These are phyloP conservation scores for Hypholoma fasciculare DNA, from an alignment of 768 basidiomycete species.

Conservation along the genomic window DNA sequence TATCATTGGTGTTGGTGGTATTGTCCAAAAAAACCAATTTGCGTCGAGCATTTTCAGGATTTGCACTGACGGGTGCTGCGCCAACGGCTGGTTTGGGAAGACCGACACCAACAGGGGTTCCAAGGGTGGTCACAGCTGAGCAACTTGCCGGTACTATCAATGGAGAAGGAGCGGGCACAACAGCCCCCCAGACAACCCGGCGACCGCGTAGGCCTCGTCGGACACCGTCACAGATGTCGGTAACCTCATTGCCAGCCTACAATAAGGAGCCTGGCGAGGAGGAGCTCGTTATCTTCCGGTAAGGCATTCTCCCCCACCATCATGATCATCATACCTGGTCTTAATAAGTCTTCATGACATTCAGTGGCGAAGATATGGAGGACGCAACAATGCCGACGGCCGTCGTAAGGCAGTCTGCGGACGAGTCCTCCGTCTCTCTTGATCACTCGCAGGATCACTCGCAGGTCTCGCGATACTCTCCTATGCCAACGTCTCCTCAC, in stretches of 20 bases:
- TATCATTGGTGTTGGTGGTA: slow-evolving; percentile 8
- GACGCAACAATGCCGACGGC: slow-evolving; percentile 48
- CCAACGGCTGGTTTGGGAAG: slow-evolving; percentile 3
- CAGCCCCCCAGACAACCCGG: slow-evolving; percentile 26
- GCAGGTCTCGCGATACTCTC: slow-evolving; percentile 32
- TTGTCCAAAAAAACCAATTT: slow-evolving; percentile 18
- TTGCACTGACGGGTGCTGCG: slow-evolving; percentile 9
- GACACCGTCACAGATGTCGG: slow-evolving; percentile 81
- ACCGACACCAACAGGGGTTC: slow-evolving; percentile 1
- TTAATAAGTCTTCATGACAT: background rate
- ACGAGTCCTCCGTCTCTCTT: slow-evolving; percentile 28
- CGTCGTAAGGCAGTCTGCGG: slow-evolving; percentile 32
- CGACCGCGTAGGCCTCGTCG: slow-evolving; percentile 45
- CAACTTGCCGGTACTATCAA: slow-evolving; percentile 53
- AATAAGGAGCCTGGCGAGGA: slow-evolving; percentile 84
- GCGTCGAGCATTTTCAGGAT: slow-evolving; percentile 2
- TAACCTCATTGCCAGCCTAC: slow-evolving; percentile 74
- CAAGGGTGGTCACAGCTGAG: slow-evolving; percentile 49
- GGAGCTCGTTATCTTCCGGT: slow-evolving; percentile 72
- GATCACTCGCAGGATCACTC: slow-evolving; percentile 30
- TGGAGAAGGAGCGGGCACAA: slow-evolving; percentile 15
- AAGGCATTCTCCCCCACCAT: slow-evolving; percentile 5
- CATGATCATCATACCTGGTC: background rate
- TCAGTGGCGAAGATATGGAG: slow-evolving; percentile 56
- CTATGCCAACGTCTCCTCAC: slow-evolving; percentile 38